Evolutionary conservation across 2,329 filamentous ascomycete genomes (phyloP).

Genomic region (Penicillium sclerotigenum): DNA sequence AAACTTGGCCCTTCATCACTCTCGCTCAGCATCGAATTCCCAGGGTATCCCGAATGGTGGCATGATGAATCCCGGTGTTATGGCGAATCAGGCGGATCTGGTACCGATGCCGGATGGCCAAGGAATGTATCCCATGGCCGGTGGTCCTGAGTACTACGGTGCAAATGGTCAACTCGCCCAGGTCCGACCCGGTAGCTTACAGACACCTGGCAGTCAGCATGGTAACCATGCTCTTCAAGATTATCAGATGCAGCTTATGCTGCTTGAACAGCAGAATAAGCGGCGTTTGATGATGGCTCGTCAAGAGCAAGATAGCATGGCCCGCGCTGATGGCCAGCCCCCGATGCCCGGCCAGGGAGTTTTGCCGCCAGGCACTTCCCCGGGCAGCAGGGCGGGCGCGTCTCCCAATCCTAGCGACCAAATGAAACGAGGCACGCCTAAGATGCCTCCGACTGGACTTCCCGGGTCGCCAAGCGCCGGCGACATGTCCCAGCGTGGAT

Average conservation of each 20-base stretch:
- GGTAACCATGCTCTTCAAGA: constrained; percentile 65
- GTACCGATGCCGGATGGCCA: constrained; percentile 67
- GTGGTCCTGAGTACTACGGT: constrained; percentile 56
- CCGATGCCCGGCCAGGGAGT: constrained; percentile 45
- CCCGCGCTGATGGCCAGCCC: constrained; percentile 50
- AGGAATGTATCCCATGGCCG: constrained; percentile 40
- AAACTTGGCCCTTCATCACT: constrained; percentile 75
- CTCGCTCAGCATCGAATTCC: constrained; percentile 72
- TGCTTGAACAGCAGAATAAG: constrained; percentile 67
- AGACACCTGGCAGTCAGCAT: constrained; percentile 41
- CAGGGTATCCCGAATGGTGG: constrained; percentile 76
- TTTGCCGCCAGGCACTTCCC: constrained; percentile 56
- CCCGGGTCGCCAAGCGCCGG: constrained; percentile 58
- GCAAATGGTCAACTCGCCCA: constrained; percentile 54
- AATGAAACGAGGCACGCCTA: constrained; percentile 61
- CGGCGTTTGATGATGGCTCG: constrained; percentile 64
- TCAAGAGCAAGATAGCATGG: constrained; percentile 63
- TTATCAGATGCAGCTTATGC: constrained; percentile 68
- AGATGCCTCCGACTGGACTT: constrained; percentile 56
- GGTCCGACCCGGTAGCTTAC: constrained; percentile 38
- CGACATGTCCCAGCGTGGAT: constrained; percentile 57
- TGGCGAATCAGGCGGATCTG: constrained; percentile 78
- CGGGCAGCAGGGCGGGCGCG: constrained; percentile 54
- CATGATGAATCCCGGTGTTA: constrained; percentile 60
- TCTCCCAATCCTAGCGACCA: constrained; percentile 62